These are phyloP conservation scores for Thraustochytrium striatum DNA, from an alignment of 352 stramenopile genomes.

Conservation along the genomic window DNA sequence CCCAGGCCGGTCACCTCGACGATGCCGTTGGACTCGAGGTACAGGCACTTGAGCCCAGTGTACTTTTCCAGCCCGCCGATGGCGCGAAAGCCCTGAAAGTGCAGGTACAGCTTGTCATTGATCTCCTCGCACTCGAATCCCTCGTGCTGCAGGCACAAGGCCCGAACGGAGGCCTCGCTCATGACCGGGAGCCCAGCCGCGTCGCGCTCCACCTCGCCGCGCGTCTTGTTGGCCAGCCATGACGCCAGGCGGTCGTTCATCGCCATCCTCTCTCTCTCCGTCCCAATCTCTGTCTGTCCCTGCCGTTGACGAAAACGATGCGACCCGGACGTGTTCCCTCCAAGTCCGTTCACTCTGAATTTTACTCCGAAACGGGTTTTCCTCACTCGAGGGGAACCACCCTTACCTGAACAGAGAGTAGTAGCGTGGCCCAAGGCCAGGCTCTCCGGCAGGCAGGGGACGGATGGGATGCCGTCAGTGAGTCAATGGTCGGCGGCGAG, in stretches of 20 bases:
- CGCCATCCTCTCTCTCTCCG: background rate
- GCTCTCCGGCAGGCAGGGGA: too few relatives aligned
- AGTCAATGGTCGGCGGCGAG: too few relatives aligned
- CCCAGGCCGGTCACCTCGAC: conserved; percentile 69
- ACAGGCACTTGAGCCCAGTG: conserved; percentile 85
- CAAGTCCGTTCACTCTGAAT: too few relatives aligned
- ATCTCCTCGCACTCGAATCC: conserved; percentile 89
- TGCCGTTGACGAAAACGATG: too few relatives aligned
- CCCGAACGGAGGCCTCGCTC: background rate
- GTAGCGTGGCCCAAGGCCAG: too few relatives aligned
- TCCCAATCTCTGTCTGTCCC: background rate
- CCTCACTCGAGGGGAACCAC: too few relatives aligned
- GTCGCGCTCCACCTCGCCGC: conserved; percentile 24
- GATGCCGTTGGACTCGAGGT: conserved; percentile 89
- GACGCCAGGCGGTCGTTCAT: conserved; percentile 14
- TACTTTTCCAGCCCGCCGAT: conserved; percentile 91
- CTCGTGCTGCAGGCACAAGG: conserved; percentile 73
- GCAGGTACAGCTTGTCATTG: conserved; percentile 87
- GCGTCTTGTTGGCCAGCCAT: conserved; percentile 23
- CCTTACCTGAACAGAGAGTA: too few relatives aligned
- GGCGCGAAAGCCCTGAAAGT: conserved; percentile 86
- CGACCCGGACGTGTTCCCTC: too few relatives aligned
- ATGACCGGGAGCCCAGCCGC: conserved; percentile 20
- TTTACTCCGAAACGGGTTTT: too few relatives aligned
- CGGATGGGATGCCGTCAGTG: too few relatives aligned